Evolutionary conservation across 257 asterid species (phyloP).

Genomic region (Lycium ferocissimum): DNA sequence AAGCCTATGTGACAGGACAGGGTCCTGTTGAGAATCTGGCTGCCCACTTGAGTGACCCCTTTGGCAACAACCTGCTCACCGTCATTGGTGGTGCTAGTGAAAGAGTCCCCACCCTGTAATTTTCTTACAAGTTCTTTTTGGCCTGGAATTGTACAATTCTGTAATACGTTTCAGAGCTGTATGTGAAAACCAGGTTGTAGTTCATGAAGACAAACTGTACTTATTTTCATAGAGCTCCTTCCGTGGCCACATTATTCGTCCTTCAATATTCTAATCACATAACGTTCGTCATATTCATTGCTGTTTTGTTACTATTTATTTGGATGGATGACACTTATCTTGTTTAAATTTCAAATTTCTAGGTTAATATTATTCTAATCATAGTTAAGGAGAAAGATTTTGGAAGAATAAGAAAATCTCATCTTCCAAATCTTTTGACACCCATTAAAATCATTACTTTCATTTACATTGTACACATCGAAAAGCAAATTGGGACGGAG

Average conservation of each 20-base stretch:
- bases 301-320: no score
- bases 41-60: conserved; percentile 94
- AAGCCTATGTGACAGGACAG: conserved; percentile 90
- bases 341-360: no score
- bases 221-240: not conserved
- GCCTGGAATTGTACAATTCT: conserved; percentile 25
- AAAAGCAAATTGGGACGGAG: no score
- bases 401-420: no score
- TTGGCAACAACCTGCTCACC: conserved; percentile 95
- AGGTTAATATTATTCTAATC: no score
- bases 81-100: conserved; percentile 81
- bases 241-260: conserved; percentile 2
- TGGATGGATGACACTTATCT: no score
- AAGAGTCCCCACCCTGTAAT: conserved; percentile 77
- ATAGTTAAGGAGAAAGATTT: no score
- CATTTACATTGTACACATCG: no score
- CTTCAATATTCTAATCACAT: not conserved
- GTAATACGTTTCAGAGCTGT: conserved; percentile 25
- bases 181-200: conserved; percentile 24
- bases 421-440: no score
- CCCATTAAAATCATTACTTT: no score
- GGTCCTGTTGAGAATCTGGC: conserved; percentile 97
- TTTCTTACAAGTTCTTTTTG: not conserved
- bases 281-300: not conserved
- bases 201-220: conserved; percentile 13